Evolutionary conservation across 805 yeast species (phyloP).

Genomic region (Blastobotrys chiropterorum): DNA sequence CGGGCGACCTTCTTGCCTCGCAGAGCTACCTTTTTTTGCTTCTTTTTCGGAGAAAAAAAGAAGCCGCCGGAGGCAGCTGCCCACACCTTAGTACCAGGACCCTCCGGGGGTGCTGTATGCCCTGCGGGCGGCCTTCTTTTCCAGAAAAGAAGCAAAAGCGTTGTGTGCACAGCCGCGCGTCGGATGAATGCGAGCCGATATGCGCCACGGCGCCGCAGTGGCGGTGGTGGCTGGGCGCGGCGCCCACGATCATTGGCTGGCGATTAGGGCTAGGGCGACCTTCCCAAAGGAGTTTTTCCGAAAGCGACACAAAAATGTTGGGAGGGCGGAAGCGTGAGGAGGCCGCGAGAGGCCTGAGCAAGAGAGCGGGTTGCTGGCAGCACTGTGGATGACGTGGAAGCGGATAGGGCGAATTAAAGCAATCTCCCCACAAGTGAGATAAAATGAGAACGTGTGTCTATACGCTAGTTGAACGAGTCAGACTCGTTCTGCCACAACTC

Average conservation of each 20-base stretch:
- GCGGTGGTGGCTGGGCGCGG: background rate
- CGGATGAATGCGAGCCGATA: background rate
- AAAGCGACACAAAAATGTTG: background rate
- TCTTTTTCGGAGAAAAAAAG: background rate
- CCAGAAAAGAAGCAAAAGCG: background rate
- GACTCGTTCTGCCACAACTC: background rate
- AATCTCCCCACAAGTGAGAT: background rate
- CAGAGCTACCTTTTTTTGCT: background rate
- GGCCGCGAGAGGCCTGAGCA: background rate
- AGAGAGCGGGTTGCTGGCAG: background rate
- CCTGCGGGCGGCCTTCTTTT: background rate
- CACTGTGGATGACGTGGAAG: too few relatives aligned
- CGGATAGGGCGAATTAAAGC: background rate
- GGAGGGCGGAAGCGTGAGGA: background rate
- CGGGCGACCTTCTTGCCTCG: background rate
- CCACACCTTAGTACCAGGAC: too few relatives aligned
- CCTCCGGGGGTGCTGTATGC: background rate
- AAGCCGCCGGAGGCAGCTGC: background rate
- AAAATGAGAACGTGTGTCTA: background rate
- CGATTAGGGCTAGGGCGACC: background rate
- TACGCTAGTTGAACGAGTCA: background rate
- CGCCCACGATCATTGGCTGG: background rate
- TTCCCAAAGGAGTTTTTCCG: background rate
- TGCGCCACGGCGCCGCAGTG: background rate
- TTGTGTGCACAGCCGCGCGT: background rate